Evolutionary conservation across 805 yeast species (phyloP), one percentile per base, ranked within the genome.

Genomic region (Metschnikowia orientalis): DNA sequence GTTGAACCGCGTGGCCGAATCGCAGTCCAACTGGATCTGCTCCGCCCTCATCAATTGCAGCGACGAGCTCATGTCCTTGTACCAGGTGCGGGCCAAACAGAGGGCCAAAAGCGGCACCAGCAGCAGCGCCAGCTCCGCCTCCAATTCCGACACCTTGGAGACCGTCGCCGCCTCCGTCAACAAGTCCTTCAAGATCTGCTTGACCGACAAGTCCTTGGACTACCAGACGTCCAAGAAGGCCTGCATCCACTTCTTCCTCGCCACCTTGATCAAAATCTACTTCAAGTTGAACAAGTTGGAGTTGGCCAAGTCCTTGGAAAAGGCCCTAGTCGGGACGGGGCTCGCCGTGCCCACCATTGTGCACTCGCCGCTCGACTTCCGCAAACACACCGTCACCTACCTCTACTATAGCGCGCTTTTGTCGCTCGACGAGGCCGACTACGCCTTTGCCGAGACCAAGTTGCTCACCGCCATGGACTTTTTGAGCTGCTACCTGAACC

Each of bases 201-300:
- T 88, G 26, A 84, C 83, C 42, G 96, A 88, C 56, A 71, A 89
- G 37, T 77, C 77, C 40, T 71, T 75, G n/a, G 72, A 71, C 17
- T 29, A 55, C 13, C 31, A 28, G 0, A 47, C 48, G 9, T 74
- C 81, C 40, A 81, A 83, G 50, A 69, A 79, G 47, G 56, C 59
- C 42, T 83, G 80, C 30, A 78, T 82, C 12, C 84, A 80, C 56
- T 79, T 73, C 56, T 81, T 86, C 53, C 73, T 83, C 12, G 79
- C 80, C 23, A 71, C 78, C 34, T 71, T 87, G 37, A 77, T 86
- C 54, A 75, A 75, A 45, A 67, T 82, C 15, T 87, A 85, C 57
- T 77, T 79, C 62, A 67, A 67, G 45, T 61, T 86, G 43, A 68
- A 72, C 27, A 83, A 82, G 48, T 63, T 73, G 23, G 87, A 86